Conservation (phyloP, 768 basidiomycete genomes). For the Serendipita sp. region DNA sequence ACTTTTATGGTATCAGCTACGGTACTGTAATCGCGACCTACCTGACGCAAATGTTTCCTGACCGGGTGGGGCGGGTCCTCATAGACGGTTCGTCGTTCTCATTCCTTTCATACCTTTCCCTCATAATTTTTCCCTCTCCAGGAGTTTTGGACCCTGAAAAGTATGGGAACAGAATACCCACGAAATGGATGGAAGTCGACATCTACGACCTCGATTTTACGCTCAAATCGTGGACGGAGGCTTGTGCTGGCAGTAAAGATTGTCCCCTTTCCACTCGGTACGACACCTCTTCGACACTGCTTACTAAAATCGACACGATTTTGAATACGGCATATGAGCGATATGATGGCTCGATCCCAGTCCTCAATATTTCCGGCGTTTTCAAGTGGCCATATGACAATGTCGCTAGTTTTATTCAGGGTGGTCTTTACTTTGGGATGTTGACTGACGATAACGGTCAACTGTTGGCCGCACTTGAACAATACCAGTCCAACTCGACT, state of each 20-base stretch:
- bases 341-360: neutral
- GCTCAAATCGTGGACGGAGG: neutral
- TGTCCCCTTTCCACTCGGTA: neutral
- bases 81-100: neutral
- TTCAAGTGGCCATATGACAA: neutral
- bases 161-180: neutral
- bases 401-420: neutral
- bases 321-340: neutral
- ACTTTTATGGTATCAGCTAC: neutral
- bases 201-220: neutral
- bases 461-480: too few relatives aligned
- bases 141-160: neutral
- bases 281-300: neutral
- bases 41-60: constrained; percentile 8
- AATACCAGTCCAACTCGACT: too few relatives aligned
- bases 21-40: constrained; percentile 5
- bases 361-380: neutral
- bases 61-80: constrained; percentile 7
- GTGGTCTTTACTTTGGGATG: neutral
- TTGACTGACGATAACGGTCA: neutral
- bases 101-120: neutral
- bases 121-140: neutral
- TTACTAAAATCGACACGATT: neutral
- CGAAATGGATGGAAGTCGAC: neutral
- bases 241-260: neutral